phyloP scores from a whole-genome alignment of 2,329 filamentous ascomycete species.

The Penicillium crustosum region DNA sequence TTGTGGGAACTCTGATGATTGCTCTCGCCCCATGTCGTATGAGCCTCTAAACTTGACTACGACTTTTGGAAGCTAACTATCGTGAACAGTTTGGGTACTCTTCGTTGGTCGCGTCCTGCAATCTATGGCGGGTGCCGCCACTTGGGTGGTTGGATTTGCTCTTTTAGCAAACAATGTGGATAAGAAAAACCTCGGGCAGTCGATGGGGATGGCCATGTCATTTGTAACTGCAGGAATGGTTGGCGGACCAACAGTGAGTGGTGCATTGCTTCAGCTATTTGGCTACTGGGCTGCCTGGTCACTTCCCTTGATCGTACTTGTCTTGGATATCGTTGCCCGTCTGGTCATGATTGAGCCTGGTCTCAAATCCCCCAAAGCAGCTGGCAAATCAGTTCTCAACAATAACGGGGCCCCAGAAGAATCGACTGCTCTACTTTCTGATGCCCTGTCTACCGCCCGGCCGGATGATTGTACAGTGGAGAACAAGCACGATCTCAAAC shows the following conservation, averaged over 20 bases:
- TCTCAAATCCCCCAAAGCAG: not conserved
- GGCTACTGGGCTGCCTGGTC: conserved; percentile 37
- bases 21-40: conserved; percentile 24
- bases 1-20: conserved; percentile 29
- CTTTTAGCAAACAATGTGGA: conserved; percentile 31
- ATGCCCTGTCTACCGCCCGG: not conserved
- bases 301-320: conserved; percentile 27
- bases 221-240: conserved; percentile 30
- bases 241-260: conserved; percentile 31
- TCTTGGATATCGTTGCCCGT: conserved; percentile 31
- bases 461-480: not conserved
- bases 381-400: not conserved
- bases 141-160: conserved; percentile 37
- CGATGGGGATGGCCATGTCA: conserved; percentile 26
- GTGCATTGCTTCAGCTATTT: conserved; percentile 27
- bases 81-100: conserved; percentile 21
- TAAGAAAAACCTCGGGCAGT: conserved; percentile 28
- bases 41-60: not conserved
- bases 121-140: conserved; percentile 27
- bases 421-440: conserved; percentile 3
- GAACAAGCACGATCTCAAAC: not conserved
- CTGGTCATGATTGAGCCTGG: conserved; percentile 31
- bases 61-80: not conserved
- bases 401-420: not conserved
- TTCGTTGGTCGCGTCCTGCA: conserved; percentile 33